These are phyloP conservation scores for Starmerella stellata DNA, from an alignment of 805 yeast genomes.

Conservation along the genomic window DNA sequence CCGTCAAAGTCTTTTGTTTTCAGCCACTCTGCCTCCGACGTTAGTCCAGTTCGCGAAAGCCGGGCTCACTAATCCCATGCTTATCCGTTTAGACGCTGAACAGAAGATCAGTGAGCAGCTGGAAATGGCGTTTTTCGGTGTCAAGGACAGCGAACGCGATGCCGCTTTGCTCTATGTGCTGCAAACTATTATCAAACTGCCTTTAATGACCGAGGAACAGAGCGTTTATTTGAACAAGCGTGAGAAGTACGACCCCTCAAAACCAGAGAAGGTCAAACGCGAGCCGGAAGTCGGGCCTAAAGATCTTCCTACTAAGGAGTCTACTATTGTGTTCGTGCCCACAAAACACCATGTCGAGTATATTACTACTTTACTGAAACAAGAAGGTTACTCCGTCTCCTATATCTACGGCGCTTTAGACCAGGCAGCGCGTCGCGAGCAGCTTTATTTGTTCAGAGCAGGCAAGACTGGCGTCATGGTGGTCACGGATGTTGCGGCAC, in stretches of 20 bases:
- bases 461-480: conserved; percentile 77
- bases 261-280: conserved; percentile 26
- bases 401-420: conserved; percentile 88
- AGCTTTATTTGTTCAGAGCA: conserved; percentile 62
- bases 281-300: conserved; percentile 59
- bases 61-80: conserved; percentile 78
- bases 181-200: conserved; percentile 71
- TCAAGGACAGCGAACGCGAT: conserved; percentile 74
- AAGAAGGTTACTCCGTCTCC: conserved; percentile 71
- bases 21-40: conserved; percentile 85
- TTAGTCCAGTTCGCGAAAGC: conserved; percentile 95
- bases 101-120: conserved; percentile 74
- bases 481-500: conserved; percentile 84
- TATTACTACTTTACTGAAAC: conserved; percentile 47
- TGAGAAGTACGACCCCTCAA: conserved; percentile 31
- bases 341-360: conserved; percentile 97
- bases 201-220: conserved; percentile 58
- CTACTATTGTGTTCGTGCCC: conserved; percentile 89
- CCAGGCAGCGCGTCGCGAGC: conserved; percentile 84
- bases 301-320: conserved; percentile 62
- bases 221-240: conserved; percentile 33
- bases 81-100: conserved; percentile 86
- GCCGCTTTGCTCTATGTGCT: conserved; percentile 62
- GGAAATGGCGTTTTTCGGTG: conserved; percentile 71
- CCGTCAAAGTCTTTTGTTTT: conserved; percentile 76